A percentile compares a stretch with the other conserved stretches of the same genome.
These are phyloP conservation scores for Beta corolliflora DNA, from an alignment of 179 eudicot species.

Conservation along the genomic window DNA sequence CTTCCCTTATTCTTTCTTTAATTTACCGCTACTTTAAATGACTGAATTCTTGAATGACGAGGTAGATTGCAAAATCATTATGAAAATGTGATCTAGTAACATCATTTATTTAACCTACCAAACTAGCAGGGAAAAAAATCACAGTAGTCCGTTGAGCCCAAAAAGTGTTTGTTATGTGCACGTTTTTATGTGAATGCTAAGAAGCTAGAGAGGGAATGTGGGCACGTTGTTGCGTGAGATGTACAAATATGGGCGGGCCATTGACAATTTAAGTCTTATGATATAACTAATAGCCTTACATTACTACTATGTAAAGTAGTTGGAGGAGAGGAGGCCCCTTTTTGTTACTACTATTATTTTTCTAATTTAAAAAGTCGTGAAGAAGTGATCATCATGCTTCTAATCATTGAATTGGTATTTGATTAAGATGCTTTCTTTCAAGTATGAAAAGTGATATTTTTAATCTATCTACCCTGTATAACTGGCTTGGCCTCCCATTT, in stretches of 20 bases:
- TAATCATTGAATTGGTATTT: slow-evolving; percentile 28
- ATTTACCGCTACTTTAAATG: no score
- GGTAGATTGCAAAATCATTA: no score
- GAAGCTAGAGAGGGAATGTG: slow-evolving; percentile 30
- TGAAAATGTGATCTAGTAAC: no score
- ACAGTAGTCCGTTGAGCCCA: background rate
- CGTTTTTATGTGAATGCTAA: slow-evolving; percentile 35
- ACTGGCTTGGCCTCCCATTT: slow-evolving; percentile 10
- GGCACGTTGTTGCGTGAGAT: slow-evolving; percentile 39
- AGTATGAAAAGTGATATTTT: background rate
- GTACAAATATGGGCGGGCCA: slow-evolving; percentile 25
- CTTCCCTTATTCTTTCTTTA: no score
- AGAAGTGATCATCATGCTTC: slow-evolving; percentile 15
- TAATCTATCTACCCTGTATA: background rate
- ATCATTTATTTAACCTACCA: no score
- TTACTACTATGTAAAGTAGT: slow-evolving; percentile 13
- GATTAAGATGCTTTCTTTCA: slow-evolving; percentile 22
- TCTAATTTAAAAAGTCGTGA: slow-evolving; percentile 19
- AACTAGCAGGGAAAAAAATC: no score
- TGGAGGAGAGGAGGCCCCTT: slow-evolving; percentile 3
- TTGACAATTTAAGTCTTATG: slow-evolving; percentile 19
- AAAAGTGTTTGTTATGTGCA: slow-evolving; percentile 40
- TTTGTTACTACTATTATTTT: background rate
- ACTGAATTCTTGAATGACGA: no score
- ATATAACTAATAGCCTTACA: slow-evolving; percentile 8